A percentile compares a stretch with the other conserved stretches of the same genome.
Conservation (phyloP, 768 basidiomycete genomes). For the Russula olivacea region DNA sequence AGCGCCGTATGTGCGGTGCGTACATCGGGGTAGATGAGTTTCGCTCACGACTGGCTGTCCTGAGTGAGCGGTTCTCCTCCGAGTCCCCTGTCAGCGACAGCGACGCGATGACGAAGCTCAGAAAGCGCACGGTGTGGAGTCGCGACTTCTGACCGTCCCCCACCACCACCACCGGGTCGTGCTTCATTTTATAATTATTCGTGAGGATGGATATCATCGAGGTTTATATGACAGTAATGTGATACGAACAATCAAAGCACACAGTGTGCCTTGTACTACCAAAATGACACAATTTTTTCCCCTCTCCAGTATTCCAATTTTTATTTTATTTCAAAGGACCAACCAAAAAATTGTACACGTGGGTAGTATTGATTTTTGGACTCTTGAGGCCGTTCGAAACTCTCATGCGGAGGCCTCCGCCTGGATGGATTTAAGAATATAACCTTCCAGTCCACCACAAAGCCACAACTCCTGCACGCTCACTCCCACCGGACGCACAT, state of each 20-base stretch:
- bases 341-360: neutral
- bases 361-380: neutral
- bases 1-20: constrained; percentile 91
- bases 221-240: neutral
- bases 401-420: constrained; percentile 28
- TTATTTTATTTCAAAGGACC: neutral
- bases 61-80: constrained; percentile 52
- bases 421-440: constrained; percentile 68
- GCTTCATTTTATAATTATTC: neutral
- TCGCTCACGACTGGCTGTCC: constrained; percentile 65
- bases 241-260: neutral
- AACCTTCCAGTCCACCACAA: constrained; percentile 90
- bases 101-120: neutral
- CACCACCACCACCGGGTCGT: too few relatives aligned
- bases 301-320: neutral
- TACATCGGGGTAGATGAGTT: constrained; percentile 93
- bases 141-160: constrained; percentile 19
- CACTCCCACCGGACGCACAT: constrained; percentile 71
- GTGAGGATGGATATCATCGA: neutral
- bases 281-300: neutral
- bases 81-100: constrained; percentile 6
- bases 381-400: neutral
- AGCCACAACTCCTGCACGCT: constrained; percentile 99
- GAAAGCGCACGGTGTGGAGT: constrained; percentile 26
- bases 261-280: neutral